Evolutionary conservation across 345 rosid genomes (phyloP), one percentile per base, ranked within the genome.

Genomic region (Eucalyptus coolabah): DNA sequence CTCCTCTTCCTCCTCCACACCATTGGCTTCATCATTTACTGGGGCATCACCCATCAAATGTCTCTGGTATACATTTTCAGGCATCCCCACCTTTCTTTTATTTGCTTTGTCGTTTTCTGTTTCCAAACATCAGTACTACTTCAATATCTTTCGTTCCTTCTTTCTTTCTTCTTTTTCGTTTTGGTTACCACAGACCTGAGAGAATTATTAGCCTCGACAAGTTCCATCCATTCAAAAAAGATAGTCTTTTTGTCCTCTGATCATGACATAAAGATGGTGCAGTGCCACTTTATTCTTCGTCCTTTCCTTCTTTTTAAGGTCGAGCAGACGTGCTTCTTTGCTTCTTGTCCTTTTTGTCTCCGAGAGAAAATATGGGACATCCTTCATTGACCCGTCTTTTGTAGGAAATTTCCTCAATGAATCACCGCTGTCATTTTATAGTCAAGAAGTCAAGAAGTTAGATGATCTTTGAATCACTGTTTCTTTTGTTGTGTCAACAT

Each of bases 1-100:
- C 65, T 86, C 8, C 86, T 94, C 83, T 89, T 94, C 77, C 88
- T 93, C 3, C 91, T 91, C 86, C 95, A 93, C 91, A 93, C 95
- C 50, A 44, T 94, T 47, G 60, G 89, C 82, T 94, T 90, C 86
- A 89, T 93, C 54, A 44, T 86, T 67, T 88, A 87, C 44, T 93
- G 95, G 93, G 87, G 90, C 30, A 87, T 34, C 19, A 90, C 94
- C 10, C 28, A 91, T 53, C 93, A 92, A 54, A 87, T 88, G 34
- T 92, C 92, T 77, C 83, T 19, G 45, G 83, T 77, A 37, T 77
- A 3, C 45, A 77, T 6, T 40, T 77, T 11, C 83, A 65, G 77
- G 77, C 89, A 90, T 92, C 34, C 92, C 95, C 44, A 89, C 77
- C 19, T n/a, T n/a, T n/a, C 10, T n/a, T 65, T 17, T 15, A 65